Percentiles rank a stretch among this genome's conserved stretches.
phyloP scores from a whole-genome alignment of 2,329 filamentous ascomycete species.

The Fusarium metavorans region DNA sequence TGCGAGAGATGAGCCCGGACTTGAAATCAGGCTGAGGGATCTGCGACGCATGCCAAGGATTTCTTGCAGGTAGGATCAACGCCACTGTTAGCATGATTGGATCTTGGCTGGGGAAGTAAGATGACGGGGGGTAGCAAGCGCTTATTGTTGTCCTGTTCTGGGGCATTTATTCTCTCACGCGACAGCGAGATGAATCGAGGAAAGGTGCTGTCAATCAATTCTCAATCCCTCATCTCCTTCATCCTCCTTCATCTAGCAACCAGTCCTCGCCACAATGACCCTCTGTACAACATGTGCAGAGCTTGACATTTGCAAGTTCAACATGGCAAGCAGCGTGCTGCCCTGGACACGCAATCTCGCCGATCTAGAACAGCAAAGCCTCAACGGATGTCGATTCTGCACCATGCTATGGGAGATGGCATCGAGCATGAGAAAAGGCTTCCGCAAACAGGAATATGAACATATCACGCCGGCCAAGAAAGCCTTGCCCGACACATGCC shows the following conservation, averaged over 20 bases:
- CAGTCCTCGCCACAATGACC: neutral
- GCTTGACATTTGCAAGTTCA: neutral
- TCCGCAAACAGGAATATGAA: neutral
- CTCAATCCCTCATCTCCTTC: neutral
- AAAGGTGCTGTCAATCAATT: neutral
- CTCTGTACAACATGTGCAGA: neutral
- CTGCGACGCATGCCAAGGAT: neutral
- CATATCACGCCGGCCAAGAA: neutral
- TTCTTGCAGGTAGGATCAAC: neutral
- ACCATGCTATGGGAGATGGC: neutral
- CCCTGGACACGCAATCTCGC: neutral
- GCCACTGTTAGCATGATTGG: neutral
- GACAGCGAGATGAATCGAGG: neutral
- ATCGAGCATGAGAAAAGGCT: neutral
- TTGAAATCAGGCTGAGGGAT: neutral
- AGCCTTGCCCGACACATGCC: neutral
- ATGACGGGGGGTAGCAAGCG: neutral
- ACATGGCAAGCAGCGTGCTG: neutral
- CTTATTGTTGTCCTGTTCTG: neutral
- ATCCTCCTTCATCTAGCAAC: neutral
- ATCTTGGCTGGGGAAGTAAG: neutral
- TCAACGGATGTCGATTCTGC: neutral
- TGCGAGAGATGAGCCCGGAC: neutral
- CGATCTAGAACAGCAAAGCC: neutral
- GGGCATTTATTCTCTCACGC: neutral